A percentile compares a stretch with the other conserved stretches of the same genome.
phyloP scores from a whole-genome alignment of 78 protist species.

The Dictyostelium brefeldianum region DNA sequence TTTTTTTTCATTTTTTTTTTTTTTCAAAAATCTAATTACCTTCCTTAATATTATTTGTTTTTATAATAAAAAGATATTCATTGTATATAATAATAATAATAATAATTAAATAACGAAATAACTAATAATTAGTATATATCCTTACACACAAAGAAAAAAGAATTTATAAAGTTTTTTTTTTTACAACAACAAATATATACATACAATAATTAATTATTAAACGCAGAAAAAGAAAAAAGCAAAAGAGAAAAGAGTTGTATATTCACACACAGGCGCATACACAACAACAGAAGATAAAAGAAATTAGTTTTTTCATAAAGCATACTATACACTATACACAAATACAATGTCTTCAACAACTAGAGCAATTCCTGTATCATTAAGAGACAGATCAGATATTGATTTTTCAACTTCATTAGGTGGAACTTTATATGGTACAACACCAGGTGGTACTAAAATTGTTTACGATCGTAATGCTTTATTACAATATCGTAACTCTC shows the following conservation, averaged over 20 bases:
- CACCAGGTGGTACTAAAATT: conserved; percentile 87
- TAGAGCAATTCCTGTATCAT: conserved; percentile 70
- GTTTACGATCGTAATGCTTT: conserved; percentile 78
- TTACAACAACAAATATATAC: too few relatives aligned
- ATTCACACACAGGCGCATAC: too few relatives aligned
- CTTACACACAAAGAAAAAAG: too few relatives aligned
- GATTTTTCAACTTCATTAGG: conserved; percentile 84
- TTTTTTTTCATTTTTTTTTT: background rate
- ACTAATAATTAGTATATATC: too few relatives aligned
- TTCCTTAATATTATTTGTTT: background rate
- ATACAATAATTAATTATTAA: too few relatives aligned
- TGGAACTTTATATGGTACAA: conserved; percentile 85
- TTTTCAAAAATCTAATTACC: background rate
- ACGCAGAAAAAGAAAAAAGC: too few relatives aligned
- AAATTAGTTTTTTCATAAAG: background rate
- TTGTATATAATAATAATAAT: too few relatives aligned
- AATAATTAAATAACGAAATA: too few relatives aligned
- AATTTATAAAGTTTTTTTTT: too few relatives aligned
- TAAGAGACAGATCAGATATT: conserved; percentile 47
- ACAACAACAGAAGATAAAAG: background rate
- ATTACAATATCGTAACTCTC: conserved; percentile 80
- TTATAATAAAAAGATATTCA: background rate
- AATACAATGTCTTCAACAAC: conserved; percentile 50
- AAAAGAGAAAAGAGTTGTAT: too few relatives aligned
- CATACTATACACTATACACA: background rate